Percentiles rank a stretch among this genome's conserved stretches.
Conservation (phyloP, 192 early-diverging fungal genomes). For the Helicostylum pulchrum region DNA sequence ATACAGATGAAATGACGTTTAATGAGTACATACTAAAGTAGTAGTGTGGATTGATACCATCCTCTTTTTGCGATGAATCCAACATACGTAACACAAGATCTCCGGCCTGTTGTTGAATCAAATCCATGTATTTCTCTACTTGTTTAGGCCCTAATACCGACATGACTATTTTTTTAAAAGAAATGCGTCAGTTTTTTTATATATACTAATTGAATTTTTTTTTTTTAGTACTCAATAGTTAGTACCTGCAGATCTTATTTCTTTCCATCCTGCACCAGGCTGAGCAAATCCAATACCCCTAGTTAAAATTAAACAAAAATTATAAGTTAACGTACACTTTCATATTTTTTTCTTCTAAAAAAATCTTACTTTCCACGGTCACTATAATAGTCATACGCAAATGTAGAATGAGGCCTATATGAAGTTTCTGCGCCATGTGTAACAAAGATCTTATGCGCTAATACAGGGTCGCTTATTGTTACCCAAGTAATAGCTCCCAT, state of each 20-base stretch:
- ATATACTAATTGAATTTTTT: not conserved
- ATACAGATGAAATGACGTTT: slow-evolving; percentile 2
- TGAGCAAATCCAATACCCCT: slow-evolving; percentile 16
- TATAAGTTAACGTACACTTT: not conserved
- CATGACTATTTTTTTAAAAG: not conserved
- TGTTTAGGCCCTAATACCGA: not conserved
- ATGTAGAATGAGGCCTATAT: not conserved
- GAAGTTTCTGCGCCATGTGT: not conserved
- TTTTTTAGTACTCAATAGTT: not conserved
- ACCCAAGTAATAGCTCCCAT: slow-evolving; percentile 12
- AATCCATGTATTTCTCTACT: not conserved
- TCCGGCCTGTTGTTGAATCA: not conserved
- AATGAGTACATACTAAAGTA: not conserved
- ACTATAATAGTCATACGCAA: not conserved
- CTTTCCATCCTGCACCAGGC: slow-evolving; percentile 1
- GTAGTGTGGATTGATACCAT: not conserved
- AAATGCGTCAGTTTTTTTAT: not conserved
- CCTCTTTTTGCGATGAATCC: not conserved
- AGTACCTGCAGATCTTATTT: slow-evolving; percentile 6
- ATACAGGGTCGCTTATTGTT: not conserved
- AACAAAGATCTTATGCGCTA: slow-evolving; percentile 10
- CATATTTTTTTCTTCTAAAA: not conserved
- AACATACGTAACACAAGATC: not conserved
- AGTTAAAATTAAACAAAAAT: not conserved
- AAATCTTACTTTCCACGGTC: not conserved